These are phyloP conservation scores for Boletus subcaerulescens DNA, from an alignment of 768 basidiomycete species.

Conservation along the genomic window DNA sequence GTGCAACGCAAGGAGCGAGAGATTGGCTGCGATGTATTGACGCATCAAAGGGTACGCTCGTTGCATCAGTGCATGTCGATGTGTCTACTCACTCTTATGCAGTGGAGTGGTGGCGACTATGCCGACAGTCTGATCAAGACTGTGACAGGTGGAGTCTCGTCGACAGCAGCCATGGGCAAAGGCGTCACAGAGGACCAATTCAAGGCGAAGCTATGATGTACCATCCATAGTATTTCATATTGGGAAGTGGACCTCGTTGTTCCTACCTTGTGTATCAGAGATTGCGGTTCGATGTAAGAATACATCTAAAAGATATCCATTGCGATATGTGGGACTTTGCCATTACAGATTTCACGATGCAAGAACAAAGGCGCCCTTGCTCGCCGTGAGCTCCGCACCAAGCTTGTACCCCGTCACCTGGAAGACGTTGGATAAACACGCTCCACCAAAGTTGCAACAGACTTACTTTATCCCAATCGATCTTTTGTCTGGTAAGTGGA, in stretches of 20 bases:
- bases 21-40: constrained; percentile 92
- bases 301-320: neutral
- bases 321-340: neutral
- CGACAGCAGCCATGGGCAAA: constrained; percentile 98
- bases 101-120: constrained; percentile 97
- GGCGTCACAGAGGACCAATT: constrained; percentile 95
- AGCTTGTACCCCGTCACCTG: constrained; percentile 65
- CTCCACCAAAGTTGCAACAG: neutral
- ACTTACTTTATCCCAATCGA: constrained; percentile 92
- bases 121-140: constrained; percentile 91
- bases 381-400: constrained; percentile 70
- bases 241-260: neutral
- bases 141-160: constrained; percentile 94
- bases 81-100: constrained; percentile 14
- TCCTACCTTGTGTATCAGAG: neutral
- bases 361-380: constrained; percentile 50
- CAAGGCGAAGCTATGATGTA: constrained; percentile 41
- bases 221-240: constrained; percentile 1
- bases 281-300: neutral
- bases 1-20: constrained; percentile 92
- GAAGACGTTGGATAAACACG: neutral
- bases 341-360: constrained; percentile 18
- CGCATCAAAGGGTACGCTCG: constrained; percentile 83
- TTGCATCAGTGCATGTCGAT: neutral
- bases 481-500: constrained; percentile 88